These are phyloP conservation scores for Fusarium sp. DNA, from an alignment of 2,329 filamentous ascomycete genomes.

Conservation along the genomic window DNA sequence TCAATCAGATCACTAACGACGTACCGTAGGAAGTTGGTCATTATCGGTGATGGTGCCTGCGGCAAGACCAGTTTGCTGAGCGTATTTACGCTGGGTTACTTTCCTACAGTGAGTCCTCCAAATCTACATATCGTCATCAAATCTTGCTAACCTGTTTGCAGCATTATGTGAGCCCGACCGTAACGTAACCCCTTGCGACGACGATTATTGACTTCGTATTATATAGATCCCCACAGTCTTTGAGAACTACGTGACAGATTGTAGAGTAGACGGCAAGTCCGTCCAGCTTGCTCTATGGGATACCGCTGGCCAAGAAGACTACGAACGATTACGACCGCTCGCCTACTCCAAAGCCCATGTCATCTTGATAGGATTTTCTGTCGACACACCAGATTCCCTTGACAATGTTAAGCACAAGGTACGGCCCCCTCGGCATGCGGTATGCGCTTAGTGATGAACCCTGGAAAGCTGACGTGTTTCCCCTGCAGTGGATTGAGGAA, in stretches of 20 bases:
- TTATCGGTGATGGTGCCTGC: slow-evolving; percentile 96
- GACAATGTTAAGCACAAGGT: slow-evolving; percentile 99
- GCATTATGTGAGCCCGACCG: slow-evolving; percentile 64
- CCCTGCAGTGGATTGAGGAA: slow-evolving; percentile 88
- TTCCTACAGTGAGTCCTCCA: slow-evolving; percentile 81
- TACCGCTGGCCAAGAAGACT: slow-evolving; percentile 99
- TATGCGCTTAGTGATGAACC: slow-evolving; percentile 1
- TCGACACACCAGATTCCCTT: slow-evolving; percentile 94
- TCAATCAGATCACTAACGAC: slow-evolving; percentile 21
- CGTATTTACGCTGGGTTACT: slow-evolving; percentile 97
- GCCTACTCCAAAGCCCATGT: slow-evolving; percentile 98
- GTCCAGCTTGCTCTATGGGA: slow-evolving; percentile 98
- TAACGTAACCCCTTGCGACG: slow-evolving; percentile 1
- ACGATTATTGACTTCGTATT: slow-evolving; percentile 35
- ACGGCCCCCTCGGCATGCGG: slow-evolving; percentile 38
- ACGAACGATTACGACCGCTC: slow-evolving; percentile 91
- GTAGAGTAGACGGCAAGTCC: slow-evolving; percentile 97
- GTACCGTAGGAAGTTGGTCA: slow-evolving; percentile 83
- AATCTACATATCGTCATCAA: slow-evolving; percentile 6
- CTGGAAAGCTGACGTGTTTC: slow-evolving; percentile 28
- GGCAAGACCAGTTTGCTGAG: slow-evolving; percentile 97
- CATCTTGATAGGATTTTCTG: slow-evolving; percentile 92
- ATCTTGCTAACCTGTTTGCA: slow-evolving; percentile 48
- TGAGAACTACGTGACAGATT: slow-evolving; percentile 99
- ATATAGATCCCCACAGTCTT: slow-evolving; percentile 89